Evolutionary conservation across 176 grass and related monocot genomes (phyloP), one percentile per base, ranked within the genome.

Genomic region (Oryza meyeriana): DNA sequence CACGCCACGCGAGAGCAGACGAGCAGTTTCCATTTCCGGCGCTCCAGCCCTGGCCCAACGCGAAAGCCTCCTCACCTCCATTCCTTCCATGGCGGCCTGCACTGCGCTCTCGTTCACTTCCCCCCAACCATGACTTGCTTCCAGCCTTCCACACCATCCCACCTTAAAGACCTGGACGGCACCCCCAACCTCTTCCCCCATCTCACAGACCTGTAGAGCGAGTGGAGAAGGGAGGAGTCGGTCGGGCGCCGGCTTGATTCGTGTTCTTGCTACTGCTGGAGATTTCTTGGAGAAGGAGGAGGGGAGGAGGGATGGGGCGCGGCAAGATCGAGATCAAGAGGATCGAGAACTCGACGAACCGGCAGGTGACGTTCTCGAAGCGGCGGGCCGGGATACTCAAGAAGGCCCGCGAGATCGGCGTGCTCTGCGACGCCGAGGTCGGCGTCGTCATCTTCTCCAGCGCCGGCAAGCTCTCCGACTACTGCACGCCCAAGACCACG

Each of bases 291-390:
- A 64, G 76, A 26, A 13, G 48, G 42, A 1, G 7, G 12, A 14
- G 31, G n/a, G 48, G 42, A 1, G 7, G 12, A 14, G 31, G n/a
- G 41, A 97, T 98, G 95, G 95, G 95, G 41, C 90, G 92, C 11
- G 95, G 92, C 20, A 98, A 98, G 90, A 98, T 98, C 58, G 92
- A 98, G 95, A 95, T 98, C 64, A 95, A 91, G 92, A 89, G 92
- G 81, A 98, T 98, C 85, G 95, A 98, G 92, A 98, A 95, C 90
- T 84, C 92, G 20, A 92, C 88, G 50, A 98, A 95, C 76, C 84
- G 95, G 12, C 90, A 94, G 67, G 92, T 98, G 27, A 98, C 95
- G 70, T 95, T 98, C 90, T 86, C 90, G 66, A 98, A 95, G 90
- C 85, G 95, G 52, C 87, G 91, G 8, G 90, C 88, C 48, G 95